Conservation (phyloP, 2,329 filamentous ascomycete genomes). For the Neonectria sp. region DNA sequence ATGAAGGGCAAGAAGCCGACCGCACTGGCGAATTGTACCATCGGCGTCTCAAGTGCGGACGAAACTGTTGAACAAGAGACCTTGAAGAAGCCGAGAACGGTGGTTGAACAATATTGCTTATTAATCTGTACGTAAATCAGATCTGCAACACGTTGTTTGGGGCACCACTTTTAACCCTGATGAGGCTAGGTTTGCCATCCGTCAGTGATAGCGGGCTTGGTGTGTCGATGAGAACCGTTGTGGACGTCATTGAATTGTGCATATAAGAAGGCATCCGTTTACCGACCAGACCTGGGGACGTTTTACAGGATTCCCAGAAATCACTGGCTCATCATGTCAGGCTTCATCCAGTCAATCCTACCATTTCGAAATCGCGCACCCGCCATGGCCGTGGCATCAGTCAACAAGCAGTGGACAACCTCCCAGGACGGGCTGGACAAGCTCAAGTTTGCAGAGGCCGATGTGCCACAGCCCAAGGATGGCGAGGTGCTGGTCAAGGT, state of each 20-base stretch:
- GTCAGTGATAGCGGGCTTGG: not conserved
- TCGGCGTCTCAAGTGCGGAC: not conserved
- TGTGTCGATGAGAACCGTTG: not conserved
- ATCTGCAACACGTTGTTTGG: not conserved
- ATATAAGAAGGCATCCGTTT: not conserved
- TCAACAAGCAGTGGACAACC: conserved; percentile 68
- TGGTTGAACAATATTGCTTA: not conserved
- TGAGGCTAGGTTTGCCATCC: not conserved
- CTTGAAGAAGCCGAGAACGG: not conserved
- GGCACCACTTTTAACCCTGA: conserved; percentile 2
- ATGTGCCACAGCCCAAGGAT: conserved; percentile 63
- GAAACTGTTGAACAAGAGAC: not conserved
- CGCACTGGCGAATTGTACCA: not conserved
- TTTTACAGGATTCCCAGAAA: conserved; percentile 12
- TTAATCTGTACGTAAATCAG: not conserved
- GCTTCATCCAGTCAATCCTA: conserved; percentile 41
- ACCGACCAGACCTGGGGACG: no score
- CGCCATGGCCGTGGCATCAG: conserved; percentile 40
- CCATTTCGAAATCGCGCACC: conserved; percentile 37
- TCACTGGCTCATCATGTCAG: conserved; percentile 32
- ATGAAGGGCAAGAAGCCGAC: not conserved
- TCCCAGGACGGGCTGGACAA: conserved; percentile 70
- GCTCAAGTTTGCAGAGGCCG: conserved; percentile 59
- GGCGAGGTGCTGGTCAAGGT: conserved; percentile 68
- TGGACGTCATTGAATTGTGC: conserved; percentile 1